These are phyloP conservation scores for Leishmania guyanensis DNA, from an alignment of 208 protist species.

Conservation along the genomic window DNA sequence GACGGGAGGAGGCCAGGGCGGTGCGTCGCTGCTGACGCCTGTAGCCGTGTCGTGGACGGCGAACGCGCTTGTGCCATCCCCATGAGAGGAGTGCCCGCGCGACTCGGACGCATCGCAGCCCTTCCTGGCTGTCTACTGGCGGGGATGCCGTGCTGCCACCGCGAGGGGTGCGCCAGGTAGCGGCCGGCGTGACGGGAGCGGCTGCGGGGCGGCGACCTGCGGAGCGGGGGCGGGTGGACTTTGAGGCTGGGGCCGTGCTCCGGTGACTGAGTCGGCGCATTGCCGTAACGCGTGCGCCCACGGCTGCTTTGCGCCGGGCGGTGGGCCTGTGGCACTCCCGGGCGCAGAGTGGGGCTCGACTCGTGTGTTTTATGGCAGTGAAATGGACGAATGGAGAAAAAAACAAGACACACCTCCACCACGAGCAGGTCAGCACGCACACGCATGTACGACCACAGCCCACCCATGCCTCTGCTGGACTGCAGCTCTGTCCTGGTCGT, in stretches of 20 bases:
- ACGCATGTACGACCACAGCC: neutral
- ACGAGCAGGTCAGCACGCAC: neutral
- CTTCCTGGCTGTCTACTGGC: neutral
- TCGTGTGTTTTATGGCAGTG: neutral
- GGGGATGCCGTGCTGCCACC: no score
- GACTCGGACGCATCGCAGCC: neutral
- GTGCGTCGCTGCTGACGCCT: no score
- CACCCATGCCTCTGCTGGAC: neutral
- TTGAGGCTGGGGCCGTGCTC: neutral
- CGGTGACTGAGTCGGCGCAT: neutral
- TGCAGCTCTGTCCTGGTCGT: neutral
- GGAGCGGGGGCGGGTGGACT: neutral
- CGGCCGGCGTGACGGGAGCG: neutral
- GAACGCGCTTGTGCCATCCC: no score
- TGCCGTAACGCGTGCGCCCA: neutral
- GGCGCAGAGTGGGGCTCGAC: neutral
- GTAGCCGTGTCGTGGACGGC: no score
- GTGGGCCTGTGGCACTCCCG: neutral
- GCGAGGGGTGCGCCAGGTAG: neutral
- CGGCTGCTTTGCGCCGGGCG: neutral
- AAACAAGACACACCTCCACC: neutral
- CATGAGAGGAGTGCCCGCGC: no score
- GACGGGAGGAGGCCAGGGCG: no score
- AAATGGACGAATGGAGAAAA: neutral
- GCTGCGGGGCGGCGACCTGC: neutral